Evolutionary conservation across 345 rosid species (phyloP).

Genomic region (Ricinus communis): DNA sequence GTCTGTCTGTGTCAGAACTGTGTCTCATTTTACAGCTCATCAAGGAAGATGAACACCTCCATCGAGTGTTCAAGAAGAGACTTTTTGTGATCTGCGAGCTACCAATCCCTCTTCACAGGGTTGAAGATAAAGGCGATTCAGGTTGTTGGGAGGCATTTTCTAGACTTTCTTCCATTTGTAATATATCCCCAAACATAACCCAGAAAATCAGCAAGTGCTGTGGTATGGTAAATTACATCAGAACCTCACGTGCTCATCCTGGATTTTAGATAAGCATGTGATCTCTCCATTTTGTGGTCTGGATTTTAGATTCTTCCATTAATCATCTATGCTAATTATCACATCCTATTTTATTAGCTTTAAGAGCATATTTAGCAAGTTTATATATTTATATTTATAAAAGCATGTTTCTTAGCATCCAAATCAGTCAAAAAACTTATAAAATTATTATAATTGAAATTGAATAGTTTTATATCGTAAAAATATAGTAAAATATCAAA

Average conservation of each 20-base stretch:
- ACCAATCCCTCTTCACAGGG: neutral
- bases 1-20: neutral
- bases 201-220: no score
- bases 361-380: no score
- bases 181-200: neutral
- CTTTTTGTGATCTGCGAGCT: neutral
- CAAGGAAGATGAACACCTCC: neutral
- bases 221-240: neutral
- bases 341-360: no score
- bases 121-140: neutral
- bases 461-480: no score
- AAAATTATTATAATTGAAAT: no score
- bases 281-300: neutral
- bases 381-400: no score
- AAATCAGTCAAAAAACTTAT: no score
- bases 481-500: no score
- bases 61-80: neutral
- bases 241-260: neutral
- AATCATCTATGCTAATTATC: no score
- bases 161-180: neutral
- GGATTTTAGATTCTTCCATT: neutral
- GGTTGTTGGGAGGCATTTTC: neutral
- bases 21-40: neutral
- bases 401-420: no score
- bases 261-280: neutral